A percentile compares a stretch with the other conserved stretches of the same genome.
Conservation (phyloP, 352 stramenopile genomes). For the Pythium sp. region DNA sequence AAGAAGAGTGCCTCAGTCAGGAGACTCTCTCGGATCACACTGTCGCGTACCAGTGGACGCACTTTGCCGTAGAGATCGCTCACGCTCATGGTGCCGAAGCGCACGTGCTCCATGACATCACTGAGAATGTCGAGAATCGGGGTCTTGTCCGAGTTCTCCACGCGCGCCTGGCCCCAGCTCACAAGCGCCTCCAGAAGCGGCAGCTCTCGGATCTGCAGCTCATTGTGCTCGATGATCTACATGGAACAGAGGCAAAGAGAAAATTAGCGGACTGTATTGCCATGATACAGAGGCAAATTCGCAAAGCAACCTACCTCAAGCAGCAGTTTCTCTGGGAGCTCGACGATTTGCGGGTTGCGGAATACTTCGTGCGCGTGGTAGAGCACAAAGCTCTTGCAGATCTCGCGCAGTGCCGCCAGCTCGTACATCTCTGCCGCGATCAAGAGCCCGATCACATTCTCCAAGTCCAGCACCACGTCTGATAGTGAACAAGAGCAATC, state of each 20-base stretch:
- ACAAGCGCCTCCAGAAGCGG: conserved; percentile 77
- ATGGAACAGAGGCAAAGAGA: not conserved
- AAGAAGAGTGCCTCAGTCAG: conserved; percentile 84
- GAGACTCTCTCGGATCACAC: conserved; percentile 63
- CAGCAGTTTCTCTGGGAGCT: conserved; percentile 79
- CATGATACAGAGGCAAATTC: not conserved
- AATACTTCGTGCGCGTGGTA: conserved; percentile 83
- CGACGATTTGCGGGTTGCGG: conserved; percentile 65
- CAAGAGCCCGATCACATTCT: conserved; percentile 72
- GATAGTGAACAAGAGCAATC: not conserved
- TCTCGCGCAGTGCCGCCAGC: conserved; percentile 67
- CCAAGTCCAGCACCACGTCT: conserved; percentile 72
- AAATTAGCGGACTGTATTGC: not conserved
- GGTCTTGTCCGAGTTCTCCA: conserved; percentile 38
- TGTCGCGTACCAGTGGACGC: conserved; percentile 59
- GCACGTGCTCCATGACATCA: conserved; percentile 82
- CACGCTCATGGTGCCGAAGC: conserved; percentile 86
- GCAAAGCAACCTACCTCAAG: conserved; percentile 40
- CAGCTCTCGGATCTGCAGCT: conserved; percentile 84
- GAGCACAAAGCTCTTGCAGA: conserved; percentile 82
- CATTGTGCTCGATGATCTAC: conserved; percentile 70
- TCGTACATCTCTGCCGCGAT: conserved; percentile 85
- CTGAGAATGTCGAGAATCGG: conserved; percentile 52
- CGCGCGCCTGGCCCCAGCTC: conserved; percentile 74
- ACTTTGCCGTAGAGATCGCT: conserved; percentile 86